Evolutionary conservation across 345 rosid species (phyloP).

Genomic region (Salix brachista): DNA sequence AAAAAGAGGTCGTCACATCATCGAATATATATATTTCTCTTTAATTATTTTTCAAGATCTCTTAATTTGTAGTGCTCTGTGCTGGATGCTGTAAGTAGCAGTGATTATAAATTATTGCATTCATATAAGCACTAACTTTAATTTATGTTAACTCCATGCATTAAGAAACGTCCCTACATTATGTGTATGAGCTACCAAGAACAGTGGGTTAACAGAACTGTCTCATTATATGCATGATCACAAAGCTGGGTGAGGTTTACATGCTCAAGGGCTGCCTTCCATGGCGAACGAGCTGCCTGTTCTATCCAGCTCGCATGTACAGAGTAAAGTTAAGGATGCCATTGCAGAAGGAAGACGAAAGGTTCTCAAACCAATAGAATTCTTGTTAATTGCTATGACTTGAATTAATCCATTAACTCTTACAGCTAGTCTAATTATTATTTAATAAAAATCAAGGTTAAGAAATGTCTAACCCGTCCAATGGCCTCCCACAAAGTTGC

Average conservation of each 20-base stretch:
- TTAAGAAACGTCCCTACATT: not conserved
- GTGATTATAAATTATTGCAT: too few relatives aligned
- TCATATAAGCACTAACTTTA: too few relatives aligned
- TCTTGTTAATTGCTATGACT: not conserved
- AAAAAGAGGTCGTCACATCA: not conserved
- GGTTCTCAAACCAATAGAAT: not conserved
- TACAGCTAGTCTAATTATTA: not conserved
- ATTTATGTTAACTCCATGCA: too few relatives aligned
- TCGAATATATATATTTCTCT: not conserved
- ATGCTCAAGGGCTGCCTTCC: not conserved
- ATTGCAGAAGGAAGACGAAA: not conserved
- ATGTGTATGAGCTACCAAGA: not conserved
- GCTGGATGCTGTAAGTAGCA: too few relatives aligned
- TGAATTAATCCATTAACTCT: not conserved
- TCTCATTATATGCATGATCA: not conserved
- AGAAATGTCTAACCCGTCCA: constrained; percentile 20
- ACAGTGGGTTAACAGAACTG: not conserved
- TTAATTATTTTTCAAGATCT: too few relatives aligned
- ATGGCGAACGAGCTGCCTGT: not conserved
- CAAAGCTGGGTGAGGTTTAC: not conserved
- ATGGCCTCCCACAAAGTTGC: constrained; percentile 31
- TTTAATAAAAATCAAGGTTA: not conserved
- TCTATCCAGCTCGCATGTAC: not conserved
- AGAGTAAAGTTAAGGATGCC: too few relatives aligned
- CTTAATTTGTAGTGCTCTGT: too few relatives aligned